Base-by-base conservation (phyloP, 495 filamentous ascomycete genomes). In the Penicillium manginii region DNA sequence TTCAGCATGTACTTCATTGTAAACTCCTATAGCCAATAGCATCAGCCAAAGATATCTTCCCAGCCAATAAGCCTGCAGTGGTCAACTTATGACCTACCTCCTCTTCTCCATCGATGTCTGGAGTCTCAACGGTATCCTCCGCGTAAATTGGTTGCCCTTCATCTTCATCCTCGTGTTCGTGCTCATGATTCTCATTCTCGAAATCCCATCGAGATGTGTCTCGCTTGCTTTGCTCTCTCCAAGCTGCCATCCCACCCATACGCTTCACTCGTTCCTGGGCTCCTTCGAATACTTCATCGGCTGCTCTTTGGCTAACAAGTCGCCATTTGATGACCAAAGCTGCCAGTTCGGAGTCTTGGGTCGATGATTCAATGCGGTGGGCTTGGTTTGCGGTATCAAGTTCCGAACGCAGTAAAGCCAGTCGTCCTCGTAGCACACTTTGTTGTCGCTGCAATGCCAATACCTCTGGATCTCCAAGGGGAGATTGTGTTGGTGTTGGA, bases 1-100 rank as follows among this genome's bases (percentile, higher is more conserved):
- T 80, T 81, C 4, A 91, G 77, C 88, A 91, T 90, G 78, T 83
- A 83, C 39, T 81, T 84, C 85, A 91, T 88, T 4, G 86, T 89
- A 63, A 90, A 90, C 10, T 78, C 79, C 83, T 84, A 43, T 8
- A 22, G 21, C 15, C 19, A 40, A 37, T 23, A 54, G 29, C 11
- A 23, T 31, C 26, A 29, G 26, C 26, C 26, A 8, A 29, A 29
- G 26, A 29, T 29, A 29, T 7, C 26, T 29, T 4, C 6, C 26
- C 26, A 29, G 26, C 26, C 15, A 37, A 33, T 33, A 33, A 33
- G 31, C 11, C n/a, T n/a, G n/a, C n/a, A n/a, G n/a, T n/a, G n/a
- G n/a, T n/a, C n/a, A n/a, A n/a, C n/a, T n/a, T n/a, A n/a, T 37
- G 15, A 14, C 67, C 15, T 58, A 1, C 67, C 15, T 59, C 63